A percentile compares a stretch with the other conserved stretches of the same genome.
phyloP scores from a whole-genome alignment of 2,329 filamentous ascomycete genomes.

The Cyphellophora europaea region DNA sequence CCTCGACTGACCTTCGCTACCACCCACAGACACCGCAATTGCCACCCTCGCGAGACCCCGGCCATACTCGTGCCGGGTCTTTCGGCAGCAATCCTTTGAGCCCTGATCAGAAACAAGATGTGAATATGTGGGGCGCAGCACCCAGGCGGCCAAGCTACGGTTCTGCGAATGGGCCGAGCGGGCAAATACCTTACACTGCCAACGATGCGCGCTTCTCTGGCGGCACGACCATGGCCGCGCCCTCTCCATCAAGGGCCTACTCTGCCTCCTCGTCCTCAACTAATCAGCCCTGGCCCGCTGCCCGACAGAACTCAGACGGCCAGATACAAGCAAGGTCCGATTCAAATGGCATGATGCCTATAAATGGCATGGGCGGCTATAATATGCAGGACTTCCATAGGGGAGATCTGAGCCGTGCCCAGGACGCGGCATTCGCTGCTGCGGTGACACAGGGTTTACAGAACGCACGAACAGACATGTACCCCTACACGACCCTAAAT shows the following conservation, averaged over 20 bases:
- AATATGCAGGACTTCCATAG: conserved; percentile 1
- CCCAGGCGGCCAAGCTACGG: conserved; percentile 19
- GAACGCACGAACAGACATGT: conserved; percentile 11
- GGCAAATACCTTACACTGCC: conserved; percentile 5
- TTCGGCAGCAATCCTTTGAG: conserved; percentile 21
- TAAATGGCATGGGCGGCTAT: conserved; percentile 6
- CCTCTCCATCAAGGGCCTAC: conserved; percentile 14
- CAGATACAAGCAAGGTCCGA: conserved; percentile 5
- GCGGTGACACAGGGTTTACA: conserved; percentile 21
- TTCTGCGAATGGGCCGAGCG: conserved; percentile 7
- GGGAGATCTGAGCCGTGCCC: conserved; percentile 10
- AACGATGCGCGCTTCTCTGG: not conserved
- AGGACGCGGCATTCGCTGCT: conserved; percentile 20
- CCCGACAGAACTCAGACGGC: conserved; percentile 11
- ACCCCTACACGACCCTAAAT: conserved; percentile 13
- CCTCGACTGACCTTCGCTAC: conserved; percentile 19
- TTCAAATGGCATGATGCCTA: conserved; percentile 10
- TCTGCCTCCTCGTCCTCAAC: conserved; percentile 11
- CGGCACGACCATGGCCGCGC: conserved; percentile 7
- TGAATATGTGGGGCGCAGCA: conserved; percentile 20
- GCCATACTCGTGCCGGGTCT: conserved; percentile 22
- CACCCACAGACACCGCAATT: conserved; percentile 21
- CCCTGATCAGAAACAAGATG: conserved; percentile 21
- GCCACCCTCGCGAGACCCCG: conserved; percentile 10
- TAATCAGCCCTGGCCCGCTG: conserved; percentile 9